These are phyloP conservation scores for Eutypella sp. DNA, from an alignment of 2,329 filamentous ascomycete species.

Conservation along the genomic window DNA sequence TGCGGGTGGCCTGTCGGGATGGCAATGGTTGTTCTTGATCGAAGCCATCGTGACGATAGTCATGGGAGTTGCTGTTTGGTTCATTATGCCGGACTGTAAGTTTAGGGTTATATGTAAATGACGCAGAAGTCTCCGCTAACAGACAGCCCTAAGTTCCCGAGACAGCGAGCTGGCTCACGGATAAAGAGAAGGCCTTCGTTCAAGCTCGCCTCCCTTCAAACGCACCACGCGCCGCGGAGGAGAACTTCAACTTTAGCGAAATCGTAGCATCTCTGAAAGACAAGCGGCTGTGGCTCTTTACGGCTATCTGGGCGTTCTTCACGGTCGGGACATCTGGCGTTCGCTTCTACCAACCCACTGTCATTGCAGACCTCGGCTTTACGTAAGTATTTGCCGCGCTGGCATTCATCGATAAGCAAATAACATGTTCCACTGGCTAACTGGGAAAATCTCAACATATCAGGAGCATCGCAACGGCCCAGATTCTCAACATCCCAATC, in stretches of 20 bases:
- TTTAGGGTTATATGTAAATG: background rate
- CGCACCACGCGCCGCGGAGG: slow-evolving; percentile 34
- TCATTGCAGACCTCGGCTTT: slow-evolving; percentile 35
- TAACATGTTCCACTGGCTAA: too few relatives aligned
- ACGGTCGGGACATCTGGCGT: slow-evolving; percentile 41
- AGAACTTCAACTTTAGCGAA: slow-evolving; percentile 35
- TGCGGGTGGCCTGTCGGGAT: slow-evolving; percentile 28
- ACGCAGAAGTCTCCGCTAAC: background rate
- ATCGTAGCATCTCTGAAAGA: slow-evolving; percentile 34
- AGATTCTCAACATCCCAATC: slow-evolving; percentile 45
- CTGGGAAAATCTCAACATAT: too few relatives aligned
- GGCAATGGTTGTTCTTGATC: slow-evolving; percentile 33
- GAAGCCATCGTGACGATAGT: slow-evolving; percentile 44
- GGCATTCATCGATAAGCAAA: background rate
- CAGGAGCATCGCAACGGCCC: slow-evolving; percentile 39
- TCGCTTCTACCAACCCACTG: slow-evolving; percentile 37
- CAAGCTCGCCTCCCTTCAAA: slow-evolving; percentile 37
- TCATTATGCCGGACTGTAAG: slow-evolving; percentile 49
- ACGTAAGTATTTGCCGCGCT: slow-evolving; percentile 27
- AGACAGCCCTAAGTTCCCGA: slow-evolving; percentile 17
- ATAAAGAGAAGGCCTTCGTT: slow-evolving; percentile 38
- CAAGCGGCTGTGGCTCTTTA: slow-evolving; percentile 39
- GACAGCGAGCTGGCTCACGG: slow-evolving; percentile 25
- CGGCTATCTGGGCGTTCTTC: slow-evolving; percentile 39
- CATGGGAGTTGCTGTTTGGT: slow-evolving; percentile 43